A percentile compares a stretch with the other conserved stretches of the same genome.
phyloP scores from a whole-genome alignment of 2,329 filamentous ascomycete genomes.

The Pseudogymnoascus sp. region DNA sequence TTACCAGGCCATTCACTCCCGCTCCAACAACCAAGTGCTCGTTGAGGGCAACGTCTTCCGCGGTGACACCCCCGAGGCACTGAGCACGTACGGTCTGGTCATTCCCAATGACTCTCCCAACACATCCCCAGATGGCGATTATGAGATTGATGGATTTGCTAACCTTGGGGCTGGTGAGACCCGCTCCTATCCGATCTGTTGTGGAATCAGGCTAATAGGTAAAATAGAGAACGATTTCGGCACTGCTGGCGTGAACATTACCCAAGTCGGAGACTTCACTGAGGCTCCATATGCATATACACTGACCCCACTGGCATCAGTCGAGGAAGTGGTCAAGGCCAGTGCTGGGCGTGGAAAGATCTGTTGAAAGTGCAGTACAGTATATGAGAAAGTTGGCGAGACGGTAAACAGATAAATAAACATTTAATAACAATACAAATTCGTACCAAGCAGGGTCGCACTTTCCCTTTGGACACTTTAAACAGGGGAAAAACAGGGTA shows the following conservation, averaged over 20 bases:
- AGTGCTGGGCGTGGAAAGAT: background rate
- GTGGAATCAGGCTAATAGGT: background rate
- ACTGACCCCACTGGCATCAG: background rate
- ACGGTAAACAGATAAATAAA: background rate
- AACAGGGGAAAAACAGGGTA: too few relatives aligned
- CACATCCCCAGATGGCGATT: conserved; percentile 43
- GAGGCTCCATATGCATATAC: conserved; percentile 26
- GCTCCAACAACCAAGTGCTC: conserved; percentile 41
- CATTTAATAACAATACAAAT: background rate
- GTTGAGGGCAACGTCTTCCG: conserved; percentile 42
- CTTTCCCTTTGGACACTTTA: too few relatives aligned
- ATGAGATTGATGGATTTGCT: conserved; percentile 45
- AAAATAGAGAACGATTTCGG: conserved; percentile 41
- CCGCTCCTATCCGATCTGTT: background rate
- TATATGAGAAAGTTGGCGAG: background rate
- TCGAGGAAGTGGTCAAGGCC: background rate
- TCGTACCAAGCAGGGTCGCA: too few relatives aligned
- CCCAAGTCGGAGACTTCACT: conserved; percentile 41
- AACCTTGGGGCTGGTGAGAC: conserved; percentile 44
- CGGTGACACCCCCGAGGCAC: conserved; percentile 39
- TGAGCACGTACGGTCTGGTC: conserved; percentile 46
- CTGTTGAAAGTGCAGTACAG: background rate
- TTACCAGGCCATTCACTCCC: conserved; percentile 42
- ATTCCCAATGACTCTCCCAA: conserved; percentile 49
- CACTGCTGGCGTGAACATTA: conserved; percentile 41